Base-by-base conservation (phyloP, 495 filamentous ascomycete genomes). In the Penicillium psychrofluorescens region DNA sequence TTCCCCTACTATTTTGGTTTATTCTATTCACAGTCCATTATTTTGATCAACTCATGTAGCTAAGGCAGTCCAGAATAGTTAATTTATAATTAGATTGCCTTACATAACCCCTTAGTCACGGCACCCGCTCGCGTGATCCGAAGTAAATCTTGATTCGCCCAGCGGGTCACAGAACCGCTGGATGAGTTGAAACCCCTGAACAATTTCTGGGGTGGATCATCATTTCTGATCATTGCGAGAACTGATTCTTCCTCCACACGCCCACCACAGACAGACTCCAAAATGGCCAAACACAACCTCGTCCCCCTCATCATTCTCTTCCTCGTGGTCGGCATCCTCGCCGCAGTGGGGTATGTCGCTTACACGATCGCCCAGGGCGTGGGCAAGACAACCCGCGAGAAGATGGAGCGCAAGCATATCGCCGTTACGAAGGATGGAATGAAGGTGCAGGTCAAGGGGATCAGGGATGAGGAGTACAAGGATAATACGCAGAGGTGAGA, bases 331-430 rank as follows among this genome's bases (percentile, higher is more conserved):
- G 68, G 56, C 48, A 64, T 75, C 41, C 58, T 79, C 49, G 85
- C 69, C 51, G 84, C 74, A 49, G 66, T 95, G 49, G 77, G 77
- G 40, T 91, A 84, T 56, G 78, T 86, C 51, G 73, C 85, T 46
- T 95, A 89, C 70, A 69, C 78, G 39, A 82, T 84, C 58, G 63
- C 76, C 14, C 73, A 75, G 49, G 77, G 88, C 55, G 81, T 95
- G 48, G 75, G 80, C 45, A 69, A 78, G 40, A 75, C 78, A 43
- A 85, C 87, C 27, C 75, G 69, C 32, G 68, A 81, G 55, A 83
- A 85, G 57, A 85, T 96, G 81, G 85, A 87, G 69, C 77, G 80
- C 62, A 86, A 85, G 68, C 81, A 95, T 57, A 72, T 95, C 27
- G 67, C 78, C 29, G 81, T 94, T 60, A 83, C 85, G 29, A 90